Conservation (phyloP, 305 asterid genomes). For the Fraxinus platypoda region DNA sequence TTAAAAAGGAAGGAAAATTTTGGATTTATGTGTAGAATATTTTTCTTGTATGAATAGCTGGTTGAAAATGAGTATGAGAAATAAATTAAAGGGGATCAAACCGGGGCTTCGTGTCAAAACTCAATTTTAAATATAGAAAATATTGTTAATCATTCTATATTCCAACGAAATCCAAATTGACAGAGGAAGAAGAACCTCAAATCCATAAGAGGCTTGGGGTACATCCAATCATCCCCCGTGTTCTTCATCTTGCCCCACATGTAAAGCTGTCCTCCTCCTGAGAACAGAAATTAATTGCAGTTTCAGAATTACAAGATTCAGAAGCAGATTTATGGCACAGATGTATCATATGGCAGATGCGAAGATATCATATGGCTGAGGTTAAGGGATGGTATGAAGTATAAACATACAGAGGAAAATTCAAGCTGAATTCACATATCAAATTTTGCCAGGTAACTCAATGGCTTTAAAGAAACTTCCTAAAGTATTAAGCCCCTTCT, state of each 20-base stretch:
- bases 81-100: too few relatives aligned
- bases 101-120: neutral
- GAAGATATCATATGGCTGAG: neutral
- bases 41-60: too few relatives aligned
- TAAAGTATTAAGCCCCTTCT: neutral
- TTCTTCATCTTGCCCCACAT: conserved; percentile 98
- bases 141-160: neutral
- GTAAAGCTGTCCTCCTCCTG: conserved; percentile 99
- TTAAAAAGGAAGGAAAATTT: too few relatives aligned
- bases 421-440: neutral
- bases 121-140: neutral
- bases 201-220: conserved; percentile 97
- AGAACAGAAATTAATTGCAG: conserved; percentile 1
- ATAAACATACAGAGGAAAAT: neutral
- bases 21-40: too few relatives aligned
- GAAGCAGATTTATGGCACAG: neutral
- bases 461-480: neutral
- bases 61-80: too few relatives aligned
- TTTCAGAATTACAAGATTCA: conserved; percentile 10
- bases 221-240: conserved; percentile 98
- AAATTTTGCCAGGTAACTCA: neutral
- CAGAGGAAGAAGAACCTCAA: conserved; percentile 56
- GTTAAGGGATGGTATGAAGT: neutral
- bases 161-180: conserved; percentile 21
- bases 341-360: neutral